Conservation (phyloP, 2,329 filamentous ascomycete species). For the Dothideomycetidae sp. region DNA sequence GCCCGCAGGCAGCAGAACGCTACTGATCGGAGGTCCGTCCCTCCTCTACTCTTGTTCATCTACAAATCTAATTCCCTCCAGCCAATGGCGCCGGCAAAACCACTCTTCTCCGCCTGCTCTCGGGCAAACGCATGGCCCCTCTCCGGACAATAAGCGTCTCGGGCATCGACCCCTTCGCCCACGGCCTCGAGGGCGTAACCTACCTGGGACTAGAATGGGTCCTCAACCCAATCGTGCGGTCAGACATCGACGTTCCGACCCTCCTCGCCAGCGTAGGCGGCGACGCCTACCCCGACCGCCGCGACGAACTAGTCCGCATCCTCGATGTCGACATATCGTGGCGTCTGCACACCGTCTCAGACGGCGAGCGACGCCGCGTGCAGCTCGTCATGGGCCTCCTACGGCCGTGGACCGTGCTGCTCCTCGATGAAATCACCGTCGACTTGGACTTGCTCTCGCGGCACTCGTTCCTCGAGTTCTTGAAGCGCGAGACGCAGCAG, state of each 20-base stretch:
- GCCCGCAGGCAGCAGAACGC: slow-evolving; percentile 69
- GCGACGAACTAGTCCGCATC: slow-evolving; percentile 75
- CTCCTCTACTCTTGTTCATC: slow-evolving; percentile 3
- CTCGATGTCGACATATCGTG: slow-evolving; percentile 84
- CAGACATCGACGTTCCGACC: slow-evolving; percentile 81
- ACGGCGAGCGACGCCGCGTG: slow-evolving; percentile 80
- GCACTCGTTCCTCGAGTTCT: slow-evolving; percentile 69
- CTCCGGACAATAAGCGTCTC: slow-evolving; percentile 58
- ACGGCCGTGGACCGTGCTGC: slow-evolving; percentile 76
- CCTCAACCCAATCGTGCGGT: slow-evolving; percentile 87
- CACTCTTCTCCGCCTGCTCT: slow-evolving; percentile 83
- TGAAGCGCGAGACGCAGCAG: slow-evolving; percentile 72
- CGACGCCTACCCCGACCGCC: slow-evolving; percentile 61
- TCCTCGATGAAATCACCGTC: slow-evolving; percentile 94
- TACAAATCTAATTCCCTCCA: slow-evolving; percentile 21
- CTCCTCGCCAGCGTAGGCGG: slow-evolving; percentile 78
- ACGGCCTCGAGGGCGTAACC: slow-evolving; percentile 81
- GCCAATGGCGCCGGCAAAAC: slow-evolving; percentile 96
- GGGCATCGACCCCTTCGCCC: slow-evolving; percentile 81
- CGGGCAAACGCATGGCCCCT: slow-evolving; percentile 86
- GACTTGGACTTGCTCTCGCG: slow-evolving; percentile 81
- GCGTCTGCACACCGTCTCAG: slow-evolving; percentile 92
- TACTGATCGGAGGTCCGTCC: slow-evolving; percentile 65
- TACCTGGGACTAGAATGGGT: slow-evolving; percentile 98
- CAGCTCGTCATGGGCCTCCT: slow-evolving; percentile 93